Evolutionary conservation across 768 basidiomycete genomes (phyloP).

Genomic region (Butyriboletus loyo): DNA sequence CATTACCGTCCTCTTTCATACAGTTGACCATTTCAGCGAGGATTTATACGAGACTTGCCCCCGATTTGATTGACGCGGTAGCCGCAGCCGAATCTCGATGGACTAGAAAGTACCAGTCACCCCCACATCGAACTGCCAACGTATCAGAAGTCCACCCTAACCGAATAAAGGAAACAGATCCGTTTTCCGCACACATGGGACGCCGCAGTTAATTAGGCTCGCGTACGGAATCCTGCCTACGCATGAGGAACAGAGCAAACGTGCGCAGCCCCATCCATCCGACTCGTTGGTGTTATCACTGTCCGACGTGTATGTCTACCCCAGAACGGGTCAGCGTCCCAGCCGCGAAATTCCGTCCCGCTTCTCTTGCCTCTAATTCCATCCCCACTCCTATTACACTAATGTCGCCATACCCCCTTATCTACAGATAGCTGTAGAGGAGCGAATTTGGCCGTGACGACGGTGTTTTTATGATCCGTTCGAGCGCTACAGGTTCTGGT

Average conservation of each 20-base stretch:
- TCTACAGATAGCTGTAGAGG: neutral
- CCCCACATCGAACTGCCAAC: too few species aligned
- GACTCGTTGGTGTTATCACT: neutral
- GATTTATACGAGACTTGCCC: neutral
- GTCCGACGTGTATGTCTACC: neutral
- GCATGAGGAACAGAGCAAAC: neutral
- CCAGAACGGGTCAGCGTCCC: neutral
- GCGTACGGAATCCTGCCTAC: neutral
- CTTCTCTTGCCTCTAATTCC: neutral
- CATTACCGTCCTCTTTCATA: neutral
- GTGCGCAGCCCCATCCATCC: neutral
- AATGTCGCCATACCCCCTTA: neutral
- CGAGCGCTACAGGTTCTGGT: neutral
- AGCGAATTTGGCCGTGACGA: neutral
- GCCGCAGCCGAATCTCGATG: too few species aligned
- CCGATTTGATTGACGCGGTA: too few species aligned
- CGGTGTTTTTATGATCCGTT: neutral
- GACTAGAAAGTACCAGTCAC: neutral
- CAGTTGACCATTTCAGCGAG: neutral
- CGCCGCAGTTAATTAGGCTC: neutral
- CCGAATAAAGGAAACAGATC: neutral
- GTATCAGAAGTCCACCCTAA: neutral
- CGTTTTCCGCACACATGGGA: neutral
- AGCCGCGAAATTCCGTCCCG: neutral
- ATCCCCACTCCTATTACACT: neutral